phyloP scores from a whole-genome alignment of 352 stramenopile species.

The Peronospora destructor region DNA sequence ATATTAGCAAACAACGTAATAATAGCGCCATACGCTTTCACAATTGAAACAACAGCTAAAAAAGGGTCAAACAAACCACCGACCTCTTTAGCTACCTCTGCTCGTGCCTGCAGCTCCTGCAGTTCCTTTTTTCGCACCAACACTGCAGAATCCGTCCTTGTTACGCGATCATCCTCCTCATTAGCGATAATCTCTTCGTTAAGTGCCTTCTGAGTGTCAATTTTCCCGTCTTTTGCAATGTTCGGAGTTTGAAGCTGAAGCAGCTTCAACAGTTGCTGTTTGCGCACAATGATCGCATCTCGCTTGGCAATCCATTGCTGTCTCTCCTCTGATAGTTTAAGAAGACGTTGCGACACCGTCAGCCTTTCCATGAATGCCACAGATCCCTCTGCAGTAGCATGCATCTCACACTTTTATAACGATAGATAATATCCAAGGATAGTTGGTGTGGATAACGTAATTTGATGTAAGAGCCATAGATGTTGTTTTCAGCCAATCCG shows the following conservation, averaged over 20 bases:
- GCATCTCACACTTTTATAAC: not conserved
- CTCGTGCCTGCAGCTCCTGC: constrained; percentile 27
- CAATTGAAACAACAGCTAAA: not conserved
- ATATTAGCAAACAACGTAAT: not conserved
- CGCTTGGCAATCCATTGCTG: constrained; percentile 25
- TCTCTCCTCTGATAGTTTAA: constrained; percentile 9
- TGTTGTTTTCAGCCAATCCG: constrained; percentile 15
- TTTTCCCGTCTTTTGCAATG: constrained; percentile 1
- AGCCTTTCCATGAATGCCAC: constrained; percentile 3
- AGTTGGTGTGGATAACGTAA: constrained; percentile 3
- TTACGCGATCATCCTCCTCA: not conserved
- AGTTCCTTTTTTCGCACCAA: constrained; percentile 34
- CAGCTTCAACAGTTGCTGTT: constrained; percentile 26
- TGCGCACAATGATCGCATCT: constrained; percentile 21
- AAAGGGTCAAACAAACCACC: not conserved
- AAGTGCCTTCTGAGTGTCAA: constrained; percentile 4
- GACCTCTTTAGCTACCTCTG: constrained; percentile 29
- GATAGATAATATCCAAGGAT: not conserved
- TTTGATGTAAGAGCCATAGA: constrained; percentile 2
- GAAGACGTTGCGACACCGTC: constrained; percentile 17
- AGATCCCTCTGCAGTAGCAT: constrained; percentile 4
- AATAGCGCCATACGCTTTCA: not conserved
- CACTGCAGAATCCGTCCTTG: not conserved
- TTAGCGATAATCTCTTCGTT: not conserved
- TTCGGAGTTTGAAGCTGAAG: constrained; percentile 20